Base-by-base conservation (phyloP, 768 basidiomycete genomes). In the Tricholoma terreum region DNA sequence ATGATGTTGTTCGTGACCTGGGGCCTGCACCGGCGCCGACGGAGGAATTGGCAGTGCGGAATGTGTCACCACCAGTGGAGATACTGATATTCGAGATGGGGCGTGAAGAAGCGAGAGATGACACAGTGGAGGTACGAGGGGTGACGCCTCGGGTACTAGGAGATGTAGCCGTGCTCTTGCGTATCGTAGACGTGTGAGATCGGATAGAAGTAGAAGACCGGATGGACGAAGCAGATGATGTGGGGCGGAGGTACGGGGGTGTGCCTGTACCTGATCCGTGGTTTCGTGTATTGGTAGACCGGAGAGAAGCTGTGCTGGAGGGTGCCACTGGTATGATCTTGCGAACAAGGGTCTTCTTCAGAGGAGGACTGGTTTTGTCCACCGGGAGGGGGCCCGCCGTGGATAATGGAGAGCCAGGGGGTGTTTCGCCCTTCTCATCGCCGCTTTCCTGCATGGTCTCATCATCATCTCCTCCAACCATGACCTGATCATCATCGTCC, bases 11-110 rank as follows among this genome's bases (percentile, higher is more conserved):
- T 17, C 74, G 65, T 14, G 71, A 69, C 1, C 74, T 43, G 14
- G 52, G 27, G n/a, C 52, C 30, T 7, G 52, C 17, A 10, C 27
- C 49, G 4, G 64, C 53, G 5, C 30, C 60, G 73, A 8, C 72
- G 8, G 59, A 56, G 2, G 63, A 61, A 38, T 76, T 50, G 6
- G 80, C 77, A 3, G 79, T 80, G 57, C 75, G 76, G 66, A 80
- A 84, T 3, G 78, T 73, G 1, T 60, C 56, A 12, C 52, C 58
- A 6, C 57, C 54, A 17, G 57, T 63, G 21, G 59, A 55, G 7
- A 59, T 51, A 22, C 43, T 58, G 19, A 53, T 52, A 2, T 59
- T 63, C 0, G 69, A 69, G 10, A 67, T 58, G 17, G 45, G 60
- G 33, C 49, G 45, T 6, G 54, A 38, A 0, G 59, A 56, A 3